Conservation (phyloP, 2,329 filamentous ascomycete genomes). For the Teratosphaeria epicoccoides region DNA sequence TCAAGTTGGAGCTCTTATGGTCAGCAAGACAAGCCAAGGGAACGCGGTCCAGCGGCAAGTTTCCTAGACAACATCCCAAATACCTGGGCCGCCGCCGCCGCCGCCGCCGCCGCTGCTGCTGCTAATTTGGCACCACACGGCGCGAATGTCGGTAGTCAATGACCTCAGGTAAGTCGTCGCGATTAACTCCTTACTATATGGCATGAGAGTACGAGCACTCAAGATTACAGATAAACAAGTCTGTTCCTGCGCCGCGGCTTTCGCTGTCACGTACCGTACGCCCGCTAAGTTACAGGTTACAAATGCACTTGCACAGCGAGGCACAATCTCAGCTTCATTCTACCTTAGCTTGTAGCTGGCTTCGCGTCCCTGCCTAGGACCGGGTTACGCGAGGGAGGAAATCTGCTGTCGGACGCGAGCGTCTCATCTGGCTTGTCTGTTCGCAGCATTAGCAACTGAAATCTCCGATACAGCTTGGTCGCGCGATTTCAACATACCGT, state of each 20-base stretch:
- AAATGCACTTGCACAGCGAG: background rate
- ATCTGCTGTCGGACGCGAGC: conserved; percentile 40
- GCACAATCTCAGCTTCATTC: background rate
- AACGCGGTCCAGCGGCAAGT: no score
- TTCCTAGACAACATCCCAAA: no score
- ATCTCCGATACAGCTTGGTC: background rate
- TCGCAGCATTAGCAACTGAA: background rate
- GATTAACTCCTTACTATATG: no score
- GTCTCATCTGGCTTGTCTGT: conserved; percentile 45
- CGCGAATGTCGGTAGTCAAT: no score
- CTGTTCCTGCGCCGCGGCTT: background rate
- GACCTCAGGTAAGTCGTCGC: no score
- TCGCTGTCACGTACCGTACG: background rate
- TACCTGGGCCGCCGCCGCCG: no score
- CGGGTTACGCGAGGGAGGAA: conserved; percentile 35
- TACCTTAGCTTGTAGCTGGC: background rate
- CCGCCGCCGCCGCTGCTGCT: no score
- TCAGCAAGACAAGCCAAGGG: no score
- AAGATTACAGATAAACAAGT: background rate
- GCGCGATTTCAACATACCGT: conserved; percentile 31
- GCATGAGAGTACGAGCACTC: no score
- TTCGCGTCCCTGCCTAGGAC: conserved; percentile 25
- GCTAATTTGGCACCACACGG: no score
- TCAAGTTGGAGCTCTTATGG: no score
- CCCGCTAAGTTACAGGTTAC: background rate